Percentiles rank a stretch among this genome's conserved stretches.
These are phyloP conservation scores for Catunica adiposa DNA, from an alignment of 2,329 filamentous ascomycete species.

Conservation along the genomic window DNA sequence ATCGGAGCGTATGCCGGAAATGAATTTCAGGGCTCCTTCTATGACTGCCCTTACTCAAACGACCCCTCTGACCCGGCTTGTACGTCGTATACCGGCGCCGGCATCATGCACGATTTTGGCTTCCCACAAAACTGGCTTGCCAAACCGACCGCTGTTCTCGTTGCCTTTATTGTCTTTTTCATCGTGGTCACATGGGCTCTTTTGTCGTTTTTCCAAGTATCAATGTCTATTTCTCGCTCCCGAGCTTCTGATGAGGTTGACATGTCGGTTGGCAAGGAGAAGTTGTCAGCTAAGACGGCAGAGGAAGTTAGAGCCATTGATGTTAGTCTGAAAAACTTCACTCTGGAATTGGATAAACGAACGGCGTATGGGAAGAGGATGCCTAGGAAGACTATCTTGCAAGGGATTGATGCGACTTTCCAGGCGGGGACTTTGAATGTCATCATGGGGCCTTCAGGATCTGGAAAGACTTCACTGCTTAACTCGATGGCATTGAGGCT, in stretches of 20 bases:
- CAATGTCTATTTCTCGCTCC: conserved; percentile 53
- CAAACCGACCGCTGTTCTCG: conserved; percentile 45
- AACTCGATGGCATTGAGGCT: conserved; percentile 57
- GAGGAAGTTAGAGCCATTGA: conserved; percentile 42
- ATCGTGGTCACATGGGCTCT: conserved; percentile 43
- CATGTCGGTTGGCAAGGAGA: conserved; percentile 53
- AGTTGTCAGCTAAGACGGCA: conserved; percentile 38
- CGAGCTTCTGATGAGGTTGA: conserved; percentile 39
- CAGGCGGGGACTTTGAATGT: conserved; percentile 53
- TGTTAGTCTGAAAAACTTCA: conserved; percentile 47
- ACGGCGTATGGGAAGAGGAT: conserved; percentile 33
- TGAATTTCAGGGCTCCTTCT: conserved; percentile 56
- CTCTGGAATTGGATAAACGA: conserved; percentile 47
- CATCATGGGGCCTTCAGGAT: conserved; percentile 67
- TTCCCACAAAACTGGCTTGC: conserved; percentile 52
- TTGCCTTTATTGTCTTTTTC: conserved; percentile 48
- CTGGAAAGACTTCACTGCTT: conserved; percentile 58
- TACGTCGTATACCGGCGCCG: conserved; percentile 50
- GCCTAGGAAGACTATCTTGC: conserved; percentile 43
- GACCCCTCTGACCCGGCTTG: conserved; percentile 49
- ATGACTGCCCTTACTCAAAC: conserved; percentile 50
- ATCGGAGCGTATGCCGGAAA: conserved; percentile 57
- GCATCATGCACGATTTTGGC: conserved; percentile 51
- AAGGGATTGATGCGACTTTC: conserved; percentile 50
- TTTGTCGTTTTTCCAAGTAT: conserved; percentile 46